Percentiles rank a stretch among this genome's conserved stretches.
These are phyloP conservation scores for Agrocybe pediades DNA, from an alignment of 768 basidiomycete genomes.

Conservation along the genomic window DNA sequence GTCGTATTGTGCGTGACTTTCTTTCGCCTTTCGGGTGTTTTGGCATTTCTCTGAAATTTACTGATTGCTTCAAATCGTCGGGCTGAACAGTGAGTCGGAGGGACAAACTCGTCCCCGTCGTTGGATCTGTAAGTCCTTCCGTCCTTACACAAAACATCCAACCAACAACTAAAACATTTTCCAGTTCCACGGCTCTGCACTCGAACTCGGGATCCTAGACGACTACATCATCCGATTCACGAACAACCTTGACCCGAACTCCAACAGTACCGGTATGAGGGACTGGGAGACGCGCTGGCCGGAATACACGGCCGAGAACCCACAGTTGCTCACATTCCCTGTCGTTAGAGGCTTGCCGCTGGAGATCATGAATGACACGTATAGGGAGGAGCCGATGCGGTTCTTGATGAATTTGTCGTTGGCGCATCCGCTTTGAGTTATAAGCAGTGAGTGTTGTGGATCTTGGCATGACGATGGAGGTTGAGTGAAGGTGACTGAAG, in stretches of 20 bases:
- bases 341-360: constrained; percentile 2
- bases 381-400: constrained; percentile 28
- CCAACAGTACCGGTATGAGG: constrained; percentile 3
- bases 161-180: neutral
- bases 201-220: constrained; percentile 25
- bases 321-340: constrained; percentile 25
- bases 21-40: neutral
- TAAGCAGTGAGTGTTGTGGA: neutral
- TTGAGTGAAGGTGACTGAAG: too few relatives aligned
- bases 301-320: constrained; percentile 25
- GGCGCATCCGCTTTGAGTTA: constrained; percentile 16
- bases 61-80: neutral
- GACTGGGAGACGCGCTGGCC: constrained; percentile 27
- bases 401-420: constrained; percentile 27
- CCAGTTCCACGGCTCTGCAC: constrained; percentile 22
- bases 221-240: constrained; percentile 24
- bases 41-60: neutral
- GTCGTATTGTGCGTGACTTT: constrained; percentile 35
- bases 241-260: constrained; percentile 43
- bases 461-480: too few relatives aligned
- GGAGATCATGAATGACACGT: constrained; percentile 29
- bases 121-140: constrained; percentile 22
- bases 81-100: constrained; percentile 21
- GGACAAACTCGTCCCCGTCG: constrained; percentile 17
- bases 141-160: neutral